phyloP scores from a whole-genome alignment of 129 eudicot genomes.

The Tanacetum coccineum region DNA sequence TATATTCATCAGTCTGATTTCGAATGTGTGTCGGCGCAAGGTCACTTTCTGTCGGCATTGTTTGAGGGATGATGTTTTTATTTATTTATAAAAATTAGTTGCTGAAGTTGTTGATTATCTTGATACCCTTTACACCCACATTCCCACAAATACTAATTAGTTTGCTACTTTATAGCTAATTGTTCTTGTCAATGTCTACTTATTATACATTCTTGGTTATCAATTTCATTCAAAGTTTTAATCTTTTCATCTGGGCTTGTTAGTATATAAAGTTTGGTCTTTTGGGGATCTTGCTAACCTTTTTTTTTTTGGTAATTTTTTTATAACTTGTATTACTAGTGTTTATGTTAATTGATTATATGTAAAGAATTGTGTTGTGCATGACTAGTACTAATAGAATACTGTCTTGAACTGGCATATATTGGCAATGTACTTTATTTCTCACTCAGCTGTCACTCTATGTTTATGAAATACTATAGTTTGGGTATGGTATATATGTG shows the following conservation, averaged over 20 bases:
- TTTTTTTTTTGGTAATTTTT: slow-evolving; percentile 7
- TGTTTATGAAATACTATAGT: slow-evolving; percentile 1
- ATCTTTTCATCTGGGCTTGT: slow-evolving; percentile 17
- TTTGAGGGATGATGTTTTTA: slow-evolving; percentile 14
- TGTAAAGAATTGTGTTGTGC: not conserved
- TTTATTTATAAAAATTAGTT: not conserved
- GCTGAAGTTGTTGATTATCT: no score
- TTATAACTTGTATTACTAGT: not conserved
- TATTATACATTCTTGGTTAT: slow-evolving; percentile 8
- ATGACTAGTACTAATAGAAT: slow-evolving; percentile 6
- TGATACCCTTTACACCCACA: slow-evolving; percentile 15
- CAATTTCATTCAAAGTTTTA: not conserved
- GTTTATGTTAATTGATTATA: slow-evolving; percentile 10
- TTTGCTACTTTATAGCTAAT: slow-evolving; percentile 17
- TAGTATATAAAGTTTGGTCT: slow-evolving; percentile 23
- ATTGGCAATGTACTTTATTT: slow-evolving; percentile 12
- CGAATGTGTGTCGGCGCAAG: slow-evolving; percentile 46
- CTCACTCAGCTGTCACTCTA: slow-evolving; percentile 9
- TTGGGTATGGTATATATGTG: not conserved
- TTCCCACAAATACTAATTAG: slow-evolving; percentile 21
- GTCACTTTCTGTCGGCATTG: slow-evolving; percentile 54
- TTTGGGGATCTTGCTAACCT: slow-evolving; percentile 38
- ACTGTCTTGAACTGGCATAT: slow-evolving; percentile 7
- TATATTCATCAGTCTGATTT: slow-evolving; percentile 1
- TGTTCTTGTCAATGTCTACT: slow-evolving; percentile 4